Conservation (phyloP, 2,329 filamentous ascomycete species). For the Chrysoporthe puriensis region DNA sequence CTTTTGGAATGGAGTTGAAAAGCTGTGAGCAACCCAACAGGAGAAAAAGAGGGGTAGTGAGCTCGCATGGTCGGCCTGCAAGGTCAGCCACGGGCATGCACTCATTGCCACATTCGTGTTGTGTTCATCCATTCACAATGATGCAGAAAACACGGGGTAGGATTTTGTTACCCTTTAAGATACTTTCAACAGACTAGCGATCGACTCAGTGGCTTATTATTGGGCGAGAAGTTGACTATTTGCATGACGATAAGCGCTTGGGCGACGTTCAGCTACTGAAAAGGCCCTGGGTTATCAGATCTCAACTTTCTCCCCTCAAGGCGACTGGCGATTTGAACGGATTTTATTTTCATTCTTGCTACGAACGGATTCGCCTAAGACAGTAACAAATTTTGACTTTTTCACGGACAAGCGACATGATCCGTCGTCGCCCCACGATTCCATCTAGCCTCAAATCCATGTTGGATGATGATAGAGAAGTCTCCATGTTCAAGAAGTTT, state of each 20-base stretch:
- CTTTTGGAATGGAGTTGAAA: not conserved
- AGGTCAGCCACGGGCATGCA: not conserved
- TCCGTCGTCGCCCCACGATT: not conserved
- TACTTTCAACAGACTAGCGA: not conserved
- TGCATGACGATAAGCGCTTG: not conserved
- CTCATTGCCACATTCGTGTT: not conserved
- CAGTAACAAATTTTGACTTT: not conserved
- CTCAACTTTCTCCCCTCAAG: too few relatives aligned
- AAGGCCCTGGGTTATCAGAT: too few relatives aligned
- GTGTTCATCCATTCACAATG: too few relatives aligned
- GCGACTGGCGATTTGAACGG: not conserved
- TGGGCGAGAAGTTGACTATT: not conserved
- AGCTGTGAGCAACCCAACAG: not conserved
- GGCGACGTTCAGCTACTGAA: not conserved
- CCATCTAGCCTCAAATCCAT: not conserved
- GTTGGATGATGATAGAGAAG: not conserved
- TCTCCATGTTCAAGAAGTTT: not conserved
- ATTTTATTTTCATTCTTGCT: not conserved
- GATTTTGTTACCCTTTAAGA: too few relatives aligned
- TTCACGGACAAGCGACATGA: not conserved
- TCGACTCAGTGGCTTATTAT: not conserved
- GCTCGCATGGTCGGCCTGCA: not conserved
- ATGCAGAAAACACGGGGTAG: too few relatives aligned
- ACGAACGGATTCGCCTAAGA: not conserved
- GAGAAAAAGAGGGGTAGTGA: not conserved